Evolutionary conservation across 441 rosid species (phyloP).

Genomic region (Breynia disticha): DNA sequence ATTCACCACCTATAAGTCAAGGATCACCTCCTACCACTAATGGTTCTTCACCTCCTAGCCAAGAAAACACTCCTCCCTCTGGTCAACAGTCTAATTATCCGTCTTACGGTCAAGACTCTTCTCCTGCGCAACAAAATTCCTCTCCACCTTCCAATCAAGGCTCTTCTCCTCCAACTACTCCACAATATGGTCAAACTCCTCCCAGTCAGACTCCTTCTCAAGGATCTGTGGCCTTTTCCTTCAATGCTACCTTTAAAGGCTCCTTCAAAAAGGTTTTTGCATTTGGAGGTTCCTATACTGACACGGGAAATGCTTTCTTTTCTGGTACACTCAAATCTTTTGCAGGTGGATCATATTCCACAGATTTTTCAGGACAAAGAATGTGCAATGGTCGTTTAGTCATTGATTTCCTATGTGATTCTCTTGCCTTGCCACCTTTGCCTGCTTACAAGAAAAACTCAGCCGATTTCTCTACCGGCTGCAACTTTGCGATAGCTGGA

Average conservation of each 20-base stretch:
- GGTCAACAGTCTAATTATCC: not conserved
- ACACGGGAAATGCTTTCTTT: constrained; percentile 31
- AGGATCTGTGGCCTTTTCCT: not conserved
- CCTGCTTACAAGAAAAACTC: constrained; percentile 17
- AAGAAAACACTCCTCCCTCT: not conserved
- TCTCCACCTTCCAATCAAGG: too few species aligned
- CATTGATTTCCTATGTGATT: constrained; percentile 32
- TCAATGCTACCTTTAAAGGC: constrained; percentile 1
- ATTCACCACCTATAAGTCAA: not conserved
- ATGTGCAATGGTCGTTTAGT: constrained; percentile 30
- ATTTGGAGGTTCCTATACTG: constrained; percentile 38
- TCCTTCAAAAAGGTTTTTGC: constrained; percentile 27
- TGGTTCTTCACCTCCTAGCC: not conserved
- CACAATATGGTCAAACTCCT: too few species aligned
- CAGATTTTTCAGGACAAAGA: constrained; percentile 9
- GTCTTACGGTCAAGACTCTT: too few species aligned
- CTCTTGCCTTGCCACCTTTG: constrained; percentile 25
- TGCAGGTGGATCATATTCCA: not conserved
- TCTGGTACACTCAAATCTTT: constrained; percentile 21
- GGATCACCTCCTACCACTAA: not conserved
- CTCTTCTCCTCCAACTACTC: too few species aligned
- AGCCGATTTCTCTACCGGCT: constrained; percentile 21
- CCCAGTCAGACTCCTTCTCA: too few species aligned
- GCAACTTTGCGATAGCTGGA: constrained; percentile 39
- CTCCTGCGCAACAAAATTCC: too few species aligned